Evolutionary conservation across 1,284 basidiomycete species (phyloP).

Genomic region (Trametes hirsuta): DNA sequence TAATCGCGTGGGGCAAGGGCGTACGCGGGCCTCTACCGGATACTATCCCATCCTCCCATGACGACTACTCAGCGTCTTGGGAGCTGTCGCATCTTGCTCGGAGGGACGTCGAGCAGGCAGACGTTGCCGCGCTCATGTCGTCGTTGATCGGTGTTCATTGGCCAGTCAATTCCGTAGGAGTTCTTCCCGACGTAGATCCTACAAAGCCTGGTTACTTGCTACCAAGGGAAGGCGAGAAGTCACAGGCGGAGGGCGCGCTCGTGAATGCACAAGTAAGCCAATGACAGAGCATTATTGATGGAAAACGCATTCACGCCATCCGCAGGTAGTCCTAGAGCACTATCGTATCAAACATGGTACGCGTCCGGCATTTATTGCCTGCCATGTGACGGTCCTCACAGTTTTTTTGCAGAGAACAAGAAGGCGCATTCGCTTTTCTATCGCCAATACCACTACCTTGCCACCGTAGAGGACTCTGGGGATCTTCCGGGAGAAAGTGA

Average conservation of each 20-base stretch:
- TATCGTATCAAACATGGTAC: conserved; percentile 79
- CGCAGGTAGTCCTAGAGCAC: conserved; percentile 75
- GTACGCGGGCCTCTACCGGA: conserved; percentile 68
- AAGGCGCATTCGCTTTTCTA: conserved; percentile 60
- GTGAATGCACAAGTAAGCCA: conserved; percentile 66
- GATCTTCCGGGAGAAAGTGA: conserved; percentile 30
- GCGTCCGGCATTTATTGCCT: conserved; percentile 12
- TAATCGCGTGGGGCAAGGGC: conserved; percentile 86
- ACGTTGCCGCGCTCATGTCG: conserved; percentile 82
- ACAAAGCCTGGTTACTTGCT: conserved; percentile 57
- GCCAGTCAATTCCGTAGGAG: conserved; percentile 80
- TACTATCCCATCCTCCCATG: conserved; percentile 59
- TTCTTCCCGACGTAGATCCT: conserved; percentile 69
- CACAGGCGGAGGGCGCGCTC: conserved; percentile 60
- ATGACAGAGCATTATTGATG: not conserved
- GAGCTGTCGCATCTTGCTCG: conserved; percentile 56
- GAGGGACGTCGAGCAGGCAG: conserved; percentile 84
- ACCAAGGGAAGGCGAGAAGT: conserved; percentile 38
- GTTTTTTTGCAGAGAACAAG: conserved; percentile 56
- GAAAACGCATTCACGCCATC: not conserved
- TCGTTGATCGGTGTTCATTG: conserved; percentile 70
- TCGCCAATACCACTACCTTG: conserved; percentile 64
- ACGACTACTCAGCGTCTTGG: conserved; percentile 72
- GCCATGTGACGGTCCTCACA: not conserved
- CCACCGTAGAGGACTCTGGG: conserved; percentile 37